Percentiles rank a stretch among this genome's conserved stretches.
phyloP scores from a whole-genome alignment of 2,329 filamentous ascomycete species.

The Dactylellina haptotyla region DNA sequence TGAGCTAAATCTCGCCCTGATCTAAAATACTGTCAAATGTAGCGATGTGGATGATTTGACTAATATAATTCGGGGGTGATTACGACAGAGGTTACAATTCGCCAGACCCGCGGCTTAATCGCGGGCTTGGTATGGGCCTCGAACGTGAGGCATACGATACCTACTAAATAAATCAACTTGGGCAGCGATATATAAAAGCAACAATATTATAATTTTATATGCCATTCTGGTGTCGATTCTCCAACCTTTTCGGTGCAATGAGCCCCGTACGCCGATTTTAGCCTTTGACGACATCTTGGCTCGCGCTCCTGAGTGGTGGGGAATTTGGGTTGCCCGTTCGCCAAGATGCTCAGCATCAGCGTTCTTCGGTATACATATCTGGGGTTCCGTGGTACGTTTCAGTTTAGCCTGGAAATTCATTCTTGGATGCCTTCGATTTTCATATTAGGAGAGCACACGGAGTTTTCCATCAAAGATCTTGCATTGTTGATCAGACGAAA shows the following conservation, averaged over 20 bases:
- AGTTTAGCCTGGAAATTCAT: conserved; percentile 14
- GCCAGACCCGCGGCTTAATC: too few species aligned
- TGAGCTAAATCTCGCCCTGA: background rate
- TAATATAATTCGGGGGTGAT: too few species aligned
- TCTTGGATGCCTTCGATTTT: background rate
- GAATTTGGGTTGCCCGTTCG: conserved; percentile 2
- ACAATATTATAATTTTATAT: too few species aligned
- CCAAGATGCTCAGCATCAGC: conserved; percentile 30
- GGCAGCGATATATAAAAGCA: too few species aligned
- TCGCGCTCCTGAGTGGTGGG: conserved; percentile 26
- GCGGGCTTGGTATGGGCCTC: too few species aligned
- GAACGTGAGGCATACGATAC: too few species aligned
- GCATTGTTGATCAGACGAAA: conserved; percentile 13
- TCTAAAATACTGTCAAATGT: background rate
- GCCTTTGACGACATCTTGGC: conserved; percentile 19
- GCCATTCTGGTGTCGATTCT: background rate
- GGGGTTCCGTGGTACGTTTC: conserved; percentile 24
- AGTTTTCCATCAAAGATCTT: background rate
- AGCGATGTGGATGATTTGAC: too few species aligned
- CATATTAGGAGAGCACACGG: background rate
- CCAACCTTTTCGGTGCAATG: conserved; percentile 2
- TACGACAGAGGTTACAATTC: too few species aligned
- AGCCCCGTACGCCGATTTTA: background rate
- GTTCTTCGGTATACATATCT: background rate
- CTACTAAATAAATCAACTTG: too few species aligned